Evolutionary conservation across 306 rosid genomes (phyloP).

Genomic region (Alnus rubra): DNA sequence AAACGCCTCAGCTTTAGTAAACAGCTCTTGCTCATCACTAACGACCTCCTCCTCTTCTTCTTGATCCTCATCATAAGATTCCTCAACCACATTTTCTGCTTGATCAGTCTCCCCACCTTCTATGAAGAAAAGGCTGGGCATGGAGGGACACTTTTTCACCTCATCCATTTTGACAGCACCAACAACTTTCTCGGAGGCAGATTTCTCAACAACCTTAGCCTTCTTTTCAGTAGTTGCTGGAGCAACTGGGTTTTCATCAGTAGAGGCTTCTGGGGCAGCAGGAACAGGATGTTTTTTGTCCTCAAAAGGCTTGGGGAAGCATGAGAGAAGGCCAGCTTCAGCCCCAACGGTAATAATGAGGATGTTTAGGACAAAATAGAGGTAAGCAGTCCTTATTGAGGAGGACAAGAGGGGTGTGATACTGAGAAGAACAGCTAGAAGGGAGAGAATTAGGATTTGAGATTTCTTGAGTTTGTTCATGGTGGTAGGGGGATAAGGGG

Average conservation of each 20-base stretch:
- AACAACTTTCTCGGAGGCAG: constrained; percentile 38
- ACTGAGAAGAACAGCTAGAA: constrained; percentile 53
- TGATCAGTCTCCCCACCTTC: constrained; percentile 45
- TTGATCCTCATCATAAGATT: constrained; percentile 18
- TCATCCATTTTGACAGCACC: constrained; percentile 25
- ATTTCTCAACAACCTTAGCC: constrained; percentile 32
- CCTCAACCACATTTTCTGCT: constrained; percentile 28
- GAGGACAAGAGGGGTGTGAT: constrained; percentile 68
- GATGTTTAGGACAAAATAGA: constrained; percentile 64
- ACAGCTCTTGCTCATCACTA: constrained; percentile 58
- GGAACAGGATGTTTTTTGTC: constrained; percentile 33
- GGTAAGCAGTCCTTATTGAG: constrained; percentile 49
- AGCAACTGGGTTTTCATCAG: constrained; percentile 4
- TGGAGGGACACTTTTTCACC: constrained; percentile 57
- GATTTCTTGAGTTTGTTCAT: constrained; percentile 54
- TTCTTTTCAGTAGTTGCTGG: constrained; percentile 27
- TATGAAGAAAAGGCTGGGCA: constrained; percentile 62
- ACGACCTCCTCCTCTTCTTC: constrained; percentile 36
- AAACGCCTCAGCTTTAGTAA: constrained; percentile 72
- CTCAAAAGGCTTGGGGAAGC: constrained; percentile 45
- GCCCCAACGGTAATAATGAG: constrained; percentile 71
- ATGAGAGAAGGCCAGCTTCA: constrained; percentile 71
- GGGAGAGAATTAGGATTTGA: constrained; percentile 50
- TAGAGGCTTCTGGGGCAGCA: constrained; percentile 22
- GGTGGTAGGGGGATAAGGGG: constrained; percentile 30